phyloP scores from a whole-genome alignment of 1,284 basidiomycete genomes.

The Austroboletus niveus region DNA sequence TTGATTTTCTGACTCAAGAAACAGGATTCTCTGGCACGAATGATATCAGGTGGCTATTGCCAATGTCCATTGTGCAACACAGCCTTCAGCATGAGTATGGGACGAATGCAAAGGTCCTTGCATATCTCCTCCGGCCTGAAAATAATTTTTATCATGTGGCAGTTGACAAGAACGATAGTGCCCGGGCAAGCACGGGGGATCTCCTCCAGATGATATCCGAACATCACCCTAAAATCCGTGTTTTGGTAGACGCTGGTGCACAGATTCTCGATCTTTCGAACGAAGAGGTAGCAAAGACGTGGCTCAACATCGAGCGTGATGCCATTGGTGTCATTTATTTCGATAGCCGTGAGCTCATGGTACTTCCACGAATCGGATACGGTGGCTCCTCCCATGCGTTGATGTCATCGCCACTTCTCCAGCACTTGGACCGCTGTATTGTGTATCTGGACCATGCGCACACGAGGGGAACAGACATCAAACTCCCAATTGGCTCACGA shows the following conservation, averaged over 20 bases:
- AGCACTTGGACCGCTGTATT: not conserved
- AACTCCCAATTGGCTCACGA: not conserved
- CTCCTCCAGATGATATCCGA: not conserved
- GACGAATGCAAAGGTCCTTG: constrained; percentile 40
- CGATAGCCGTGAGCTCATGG: not conserved
- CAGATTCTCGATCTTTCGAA: not conserved
- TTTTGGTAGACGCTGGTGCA: not conserved
- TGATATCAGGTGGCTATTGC: constrained; percentile 12
- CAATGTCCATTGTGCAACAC: constrained; percentile 10
- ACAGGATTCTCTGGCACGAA: constrained; percentile 22
- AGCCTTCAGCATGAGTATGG: constrained; percentile 14
- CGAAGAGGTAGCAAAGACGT: not conserved
- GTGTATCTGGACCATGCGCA: not conserved
- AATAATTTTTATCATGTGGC: constrained; percentile 39
- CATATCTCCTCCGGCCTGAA: constrained; percentile 42
- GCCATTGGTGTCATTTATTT: not conserved
- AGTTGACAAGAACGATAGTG: no score
- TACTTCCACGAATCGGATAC: not conserved
- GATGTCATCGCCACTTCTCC: not conserved
- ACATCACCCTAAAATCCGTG: not conserved
- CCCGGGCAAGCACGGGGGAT: not conserved
- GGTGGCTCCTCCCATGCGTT: not conserved
- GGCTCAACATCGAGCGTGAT: not conserved
- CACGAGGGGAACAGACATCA: not conserved
- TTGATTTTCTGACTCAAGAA: no score